Evolutionary conservation across 768 basidiomycete species (phyloP).

Genomic region (Paxillus rubicundulus): DNA sequence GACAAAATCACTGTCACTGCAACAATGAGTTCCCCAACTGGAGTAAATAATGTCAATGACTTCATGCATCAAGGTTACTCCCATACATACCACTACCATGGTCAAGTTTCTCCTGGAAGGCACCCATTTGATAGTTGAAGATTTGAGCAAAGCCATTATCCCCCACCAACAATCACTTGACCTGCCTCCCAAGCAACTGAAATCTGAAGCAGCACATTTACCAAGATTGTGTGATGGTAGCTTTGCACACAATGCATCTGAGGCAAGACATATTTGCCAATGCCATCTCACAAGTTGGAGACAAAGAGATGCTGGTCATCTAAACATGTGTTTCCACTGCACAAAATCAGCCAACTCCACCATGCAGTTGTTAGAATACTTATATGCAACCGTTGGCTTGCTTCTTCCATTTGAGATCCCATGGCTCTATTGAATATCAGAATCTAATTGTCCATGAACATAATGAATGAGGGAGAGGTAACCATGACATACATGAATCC

Average conservation of each 20-base stretch:
- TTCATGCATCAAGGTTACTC: not conserved
- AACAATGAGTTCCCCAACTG: not conserved
- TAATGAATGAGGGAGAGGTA: not conserved
- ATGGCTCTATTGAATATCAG: constrained; percentile 1
- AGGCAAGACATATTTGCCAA: constrained; percentile 6
- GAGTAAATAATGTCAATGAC: not conserved
- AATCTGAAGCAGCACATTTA: constrained; percentile 8
- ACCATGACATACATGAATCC: not conserved
- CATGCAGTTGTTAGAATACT: not conserved
- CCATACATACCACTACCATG: constrained; percentile 4
- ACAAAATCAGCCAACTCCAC: not conserved
- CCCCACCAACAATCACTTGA: constrained; percentile 3
- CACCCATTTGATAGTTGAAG: constrained; percentile 1
- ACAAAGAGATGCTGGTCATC: constrained; percentile 4
- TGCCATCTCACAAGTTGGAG: constrained; percentile 6
- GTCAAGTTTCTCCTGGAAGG: not conserved
- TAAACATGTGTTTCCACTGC: constrained; percentile 1
- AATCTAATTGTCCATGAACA: not conserved
- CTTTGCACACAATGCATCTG: not conserved
- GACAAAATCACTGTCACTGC: too few species aligned
- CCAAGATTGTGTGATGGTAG: constrained; percentile 1
- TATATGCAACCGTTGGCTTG: not conserved
- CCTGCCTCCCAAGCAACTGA: not conserved
- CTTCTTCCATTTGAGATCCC: constrained; percentile 1
- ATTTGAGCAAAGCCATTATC: constrained; percentile 4